Evolutionary conservation across 371 early-diverging fungal species (phyloP), one percentile per base, ranked within the genome.

Genomic region (Mucor lusitanicus): DNA sequence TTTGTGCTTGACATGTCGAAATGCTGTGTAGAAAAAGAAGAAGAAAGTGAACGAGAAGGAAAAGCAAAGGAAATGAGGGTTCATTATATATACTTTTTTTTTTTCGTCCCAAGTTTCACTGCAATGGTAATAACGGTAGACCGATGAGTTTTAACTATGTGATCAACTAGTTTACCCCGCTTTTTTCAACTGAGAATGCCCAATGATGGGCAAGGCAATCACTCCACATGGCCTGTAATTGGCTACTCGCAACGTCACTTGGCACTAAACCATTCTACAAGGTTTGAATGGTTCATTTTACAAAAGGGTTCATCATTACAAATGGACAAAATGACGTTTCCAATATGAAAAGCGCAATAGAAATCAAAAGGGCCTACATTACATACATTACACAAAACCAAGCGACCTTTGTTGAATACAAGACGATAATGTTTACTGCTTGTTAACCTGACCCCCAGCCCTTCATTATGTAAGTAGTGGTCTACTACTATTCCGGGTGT

Each of bases 201-300:
- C 32, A 58, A 35, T 58, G 37, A 37, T n/a, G 21, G 9, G 3
- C 12, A 32, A n/a, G 28, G 35, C 5, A n/a, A 30, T 8, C 32
- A 21, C 30, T 13, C 35, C 12, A 0, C 23, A 35, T 32, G 37
- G 13, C 58, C 2, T 32, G 5, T 58, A 32, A 58, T 58, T 58
- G 58, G 58, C 58, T 58, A 58, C 13, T n/a, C 37, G 6, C 1
- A 58, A 58, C 58, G 58, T 58, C 58, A 58, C 58, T 55, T 55
- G 55, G 55, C 55, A n/a, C 55, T 55, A 55, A 30, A 9, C 4
- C 3, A 27, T 53, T 53, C 28, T 37, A 37, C 37, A 37, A 37
- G 37, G 37, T 28, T 28, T 53, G 54, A 28, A 48, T 48, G 37
- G 37, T 37, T 12, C 37, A 37, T 37, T 37, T 13, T 46, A 21